Evolutionary conservation across 805 yeast species (phyloP), one percentile per base, ranked within the genome.

Genomic region (Metschnikowia proteae): DNA sequence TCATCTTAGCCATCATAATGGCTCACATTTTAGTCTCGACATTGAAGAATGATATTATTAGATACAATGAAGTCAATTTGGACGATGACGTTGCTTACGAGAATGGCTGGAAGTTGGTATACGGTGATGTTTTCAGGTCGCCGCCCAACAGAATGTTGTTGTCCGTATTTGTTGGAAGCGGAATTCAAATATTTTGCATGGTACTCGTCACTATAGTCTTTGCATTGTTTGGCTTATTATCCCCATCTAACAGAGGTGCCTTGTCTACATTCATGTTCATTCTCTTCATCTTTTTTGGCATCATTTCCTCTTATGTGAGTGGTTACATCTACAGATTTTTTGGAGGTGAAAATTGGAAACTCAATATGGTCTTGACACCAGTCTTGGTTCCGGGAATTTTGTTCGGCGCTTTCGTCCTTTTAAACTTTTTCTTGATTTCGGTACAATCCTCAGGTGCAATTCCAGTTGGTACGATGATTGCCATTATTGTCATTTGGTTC

Each of bases 211-310:
- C 96, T 4, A 79, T 90, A 45, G 75, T 79, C 4, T 87, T 94
- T 66, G 97, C 98, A 1, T 76, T 90, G 47, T 72, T 92, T 33
- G 99, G 99, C 5, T 78, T 94, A 57, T 71, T 92, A 49, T 89
- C 97, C 0, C 97, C 97, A 41, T 87, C 96, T 1, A 91, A 90
- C 63, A 82, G 99, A 71, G 99, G 99, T 37, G 83, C 97, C 1
- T 77, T 94, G 55, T 79, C 94, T 3, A 94, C 99, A 0, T 88
- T 88, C 32, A 84, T 89, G 87, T 86, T 94, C 62, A 76, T 92
- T 41, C 67, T 91, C 38, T 91, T 83, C 70, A 88, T 95, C 1
- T 60, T 87, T 36, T 86, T 84, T 62, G 94, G 97, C 22, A 77
- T 82, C 45, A 74, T 87, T 33, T 94, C 97, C 1, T 88, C 98